Evolutionary conservation across 768 basidiomycete genomes (phyloP).

Genomic region (Tricholoma hemisulphureum): DNA sequence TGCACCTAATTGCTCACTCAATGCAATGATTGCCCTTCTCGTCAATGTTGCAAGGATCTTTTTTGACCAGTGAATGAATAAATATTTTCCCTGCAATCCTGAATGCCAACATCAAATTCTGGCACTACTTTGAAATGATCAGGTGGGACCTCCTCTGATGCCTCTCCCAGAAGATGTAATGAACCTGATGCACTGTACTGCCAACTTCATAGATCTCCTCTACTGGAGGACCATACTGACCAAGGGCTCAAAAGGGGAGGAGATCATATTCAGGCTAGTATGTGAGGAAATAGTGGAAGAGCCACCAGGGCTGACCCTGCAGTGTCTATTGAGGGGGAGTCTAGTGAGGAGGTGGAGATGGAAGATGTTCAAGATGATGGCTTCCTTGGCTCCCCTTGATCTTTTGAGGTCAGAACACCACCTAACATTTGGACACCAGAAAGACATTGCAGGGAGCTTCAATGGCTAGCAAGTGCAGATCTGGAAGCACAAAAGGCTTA

Average conservation of each 20-base stretch:
- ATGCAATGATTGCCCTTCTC: neutral
- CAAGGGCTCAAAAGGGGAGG: neutral
- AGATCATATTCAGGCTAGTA: neutral
- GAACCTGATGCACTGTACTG: neutral
- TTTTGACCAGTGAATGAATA: neutral
- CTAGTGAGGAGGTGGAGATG: neutral
- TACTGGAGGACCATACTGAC: neutral
- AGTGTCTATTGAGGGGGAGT: neutral
- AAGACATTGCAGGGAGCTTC: neutral
- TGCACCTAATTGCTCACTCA: neutral
- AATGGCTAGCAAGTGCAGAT: neutral
- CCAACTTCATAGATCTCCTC: neutral
- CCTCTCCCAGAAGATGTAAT: neutral
- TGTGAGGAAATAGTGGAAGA: neutral
- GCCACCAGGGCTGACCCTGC: neutral
- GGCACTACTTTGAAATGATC: neutral
- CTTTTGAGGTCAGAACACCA: neutral
- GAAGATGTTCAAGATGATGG: neutral
- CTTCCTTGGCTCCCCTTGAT: too few relatives aligned
- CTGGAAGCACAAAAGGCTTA: neutral
- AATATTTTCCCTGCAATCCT: neutral
- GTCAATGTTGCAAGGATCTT: neutral
- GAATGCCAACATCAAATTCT: neutral
- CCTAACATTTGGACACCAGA: neutral
- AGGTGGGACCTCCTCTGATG: neutral